Evolutionary conservation across 1,284 basidiomycete species (phyloP), one percentile per base, ranked within the genome.

Genomic region (Malassezia obtusa): DNA sequence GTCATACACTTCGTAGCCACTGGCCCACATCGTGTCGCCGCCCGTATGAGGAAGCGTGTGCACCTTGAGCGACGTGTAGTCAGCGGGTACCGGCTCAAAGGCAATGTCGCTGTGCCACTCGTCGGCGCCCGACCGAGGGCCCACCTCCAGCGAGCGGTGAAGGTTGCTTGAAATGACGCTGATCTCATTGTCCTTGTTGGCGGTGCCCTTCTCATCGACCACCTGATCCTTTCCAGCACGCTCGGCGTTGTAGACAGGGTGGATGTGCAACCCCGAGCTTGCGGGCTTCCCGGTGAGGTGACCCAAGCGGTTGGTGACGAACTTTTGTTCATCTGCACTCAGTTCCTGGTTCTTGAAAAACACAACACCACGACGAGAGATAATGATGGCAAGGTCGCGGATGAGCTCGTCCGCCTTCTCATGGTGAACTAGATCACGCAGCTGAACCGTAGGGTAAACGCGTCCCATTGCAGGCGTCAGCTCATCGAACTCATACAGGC

Each of bases 321-420:
- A 58, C 52, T 77, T 77, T 63, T 80, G 78, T 49, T 80, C 75
- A 8, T 76, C 74, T 9, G 79, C 61, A 3, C 75, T 75, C 47
- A 81, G 57, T 37, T 78, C 75, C 60, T 82, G 84, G 25, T 79
- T 76, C 19, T 80, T 78, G 78, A 86, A 84, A 75, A 85, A 84
- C 25, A 83, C 83, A 41, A 85, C 84, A 11, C 83, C 83, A 35
- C 84, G 81, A 53, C 83, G 80, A 2, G 83, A 81, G 51, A 60
- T 58, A 45, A 82, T 77, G 4, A 77, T 78, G 0, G 81, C 81
- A 10, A 80, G 75, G 61, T 80, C 79, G 24, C 68, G 68, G 45
- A 80, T 65, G 39, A 79, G 68, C 47, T 77, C 77, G 47, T 79
- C 77, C 2, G 76, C 60, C 56, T 79, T 76, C 6, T 65, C 52